Evolutionary conservation across 1,284 basidiomycete species (phyloP).

Genomic region (Boletus holoroseus): DNA sequence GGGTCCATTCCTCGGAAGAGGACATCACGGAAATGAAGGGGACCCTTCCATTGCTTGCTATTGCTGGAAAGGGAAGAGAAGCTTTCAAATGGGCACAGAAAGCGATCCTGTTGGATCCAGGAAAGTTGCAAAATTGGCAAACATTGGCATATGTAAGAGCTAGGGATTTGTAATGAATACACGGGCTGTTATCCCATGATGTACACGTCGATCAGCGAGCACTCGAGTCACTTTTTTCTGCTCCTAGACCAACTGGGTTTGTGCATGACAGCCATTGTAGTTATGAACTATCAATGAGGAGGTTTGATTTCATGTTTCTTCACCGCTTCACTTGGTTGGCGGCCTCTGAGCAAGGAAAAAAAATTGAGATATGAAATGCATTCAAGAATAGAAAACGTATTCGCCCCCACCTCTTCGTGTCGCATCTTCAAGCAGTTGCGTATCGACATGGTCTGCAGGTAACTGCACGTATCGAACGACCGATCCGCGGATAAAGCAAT

Average conservation of each 20-base stretch:
- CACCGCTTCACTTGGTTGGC: slow-evolving; percentile 53
- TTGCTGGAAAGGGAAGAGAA: slow-evolving; percentile 33
- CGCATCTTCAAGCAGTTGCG: slow-evolving; percentile 93
- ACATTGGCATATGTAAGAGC: slow-evolving; percentile 51
- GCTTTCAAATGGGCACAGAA: slow-evolving; percentile 53
- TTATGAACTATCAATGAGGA: neutral
- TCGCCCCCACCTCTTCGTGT: slow-evolving; percentile 80
- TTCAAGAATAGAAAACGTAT: neutral
- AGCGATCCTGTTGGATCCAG: slow-evolving; percentile 64
- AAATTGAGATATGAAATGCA: slow-evolving; percentile 5
- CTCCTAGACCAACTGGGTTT: neutral
- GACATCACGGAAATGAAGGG: slow-evolving; percentile 33
- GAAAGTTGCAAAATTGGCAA: slow-evolving; percentile 53
- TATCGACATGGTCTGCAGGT: slow-evolving; percentile 90
- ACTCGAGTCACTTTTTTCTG: neutral
- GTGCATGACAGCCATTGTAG: neutral
- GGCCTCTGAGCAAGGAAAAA: slow-evolving; percentile 39
- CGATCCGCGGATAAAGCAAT: slow-evolving; percentile 97
- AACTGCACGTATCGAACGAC: slow-evolving; percentile 97
- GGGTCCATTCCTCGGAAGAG: slow-evolving; percentile 28
- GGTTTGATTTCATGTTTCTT: slow-evolving; percentile 6
- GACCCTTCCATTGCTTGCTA: slow-evolving; percentile 43
- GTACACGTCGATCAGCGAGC: neutral
- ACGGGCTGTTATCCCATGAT: neutral
- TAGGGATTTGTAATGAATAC: slow-evolving; percentile 24